phyloP scores from a whole-genome alignment of 2,329 filamentous ascomycete species.

The Rutstroemia sp. region DNA sequence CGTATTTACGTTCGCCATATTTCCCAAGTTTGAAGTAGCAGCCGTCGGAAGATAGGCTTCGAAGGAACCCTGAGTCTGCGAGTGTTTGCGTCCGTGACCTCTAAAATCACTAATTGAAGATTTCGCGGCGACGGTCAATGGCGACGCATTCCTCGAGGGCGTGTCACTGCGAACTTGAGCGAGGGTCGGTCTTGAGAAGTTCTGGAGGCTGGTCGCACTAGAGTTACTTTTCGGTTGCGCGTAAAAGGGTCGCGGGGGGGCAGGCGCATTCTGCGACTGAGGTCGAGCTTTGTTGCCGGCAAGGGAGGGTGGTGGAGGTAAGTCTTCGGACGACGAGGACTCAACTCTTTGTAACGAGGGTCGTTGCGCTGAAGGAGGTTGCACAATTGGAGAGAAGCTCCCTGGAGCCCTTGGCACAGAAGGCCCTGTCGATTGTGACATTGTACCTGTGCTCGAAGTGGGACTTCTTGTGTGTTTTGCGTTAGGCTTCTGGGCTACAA shows the following conservation, averaged over 20 bases:
- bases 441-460: conserved; percentile 13
- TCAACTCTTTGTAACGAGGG: conserved; percentile 38
- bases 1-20: conserved; percentile 29
- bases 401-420: conserved; percentile 23
- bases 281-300: conserved; percentile 27
- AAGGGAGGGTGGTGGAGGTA: conserved; percentile 29
- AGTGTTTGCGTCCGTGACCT: conserved; percentile 56
- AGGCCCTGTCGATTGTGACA: conserved; percentile 21
- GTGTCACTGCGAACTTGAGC: conserved; percentile 17
- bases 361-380: conserved; percentile 27
- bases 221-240: conserved; percentile 42
- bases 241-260: conserved; percentile 40
- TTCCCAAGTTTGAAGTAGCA: conserved; percentile 32
- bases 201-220: conserved; percentile 41
- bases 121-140: conserved; percentile 35
- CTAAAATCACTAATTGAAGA: conserved; percentile 28
- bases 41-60: conserved; percentile 63
- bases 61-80: conserved; percentile 69
- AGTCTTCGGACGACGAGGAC: conserved; percentile 40
- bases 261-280: conserved; percentile 37
- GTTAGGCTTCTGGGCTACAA: conserved; percentile 8
- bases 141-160: conserved; percentile 32
- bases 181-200: conserved; percentile 49
- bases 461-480: conserved; percentile 7
- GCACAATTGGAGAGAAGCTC: conserved; percentile 29